phyloP scores from a whole-genome alignment of 805 yeast species.

The Sungouiozyma ichnusensis region DNA sequence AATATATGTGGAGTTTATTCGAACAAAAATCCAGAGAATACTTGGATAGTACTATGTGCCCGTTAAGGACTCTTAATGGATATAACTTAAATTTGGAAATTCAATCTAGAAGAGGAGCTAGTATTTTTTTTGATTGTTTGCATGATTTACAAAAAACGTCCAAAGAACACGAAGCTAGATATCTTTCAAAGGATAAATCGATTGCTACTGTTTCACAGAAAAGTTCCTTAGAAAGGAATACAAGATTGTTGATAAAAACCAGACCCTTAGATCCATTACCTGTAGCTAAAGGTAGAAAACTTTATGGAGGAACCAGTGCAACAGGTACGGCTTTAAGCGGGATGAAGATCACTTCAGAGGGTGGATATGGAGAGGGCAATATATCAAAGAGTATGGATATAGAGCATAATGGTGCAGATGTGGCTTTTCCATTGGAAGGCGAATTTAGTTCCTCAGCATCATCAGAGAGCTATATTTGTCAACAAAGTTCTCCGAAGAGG shows the following conservation, averaged over 20 bases:
- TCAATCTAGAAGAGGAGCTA: conserved; percentile 11
- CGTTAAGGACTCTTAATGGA: conserved; percentile 32
- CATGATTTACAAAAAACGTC: conserved; percentile 75
- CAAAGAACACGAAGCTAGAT: conserved; percentile 29
- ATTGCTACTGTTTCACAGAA: conserved; percentile 15
- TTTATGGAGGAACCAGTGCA: background rate
- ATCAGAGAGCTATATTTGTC: background rate
- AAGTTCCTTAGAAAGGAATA: conserved; percentile 51
- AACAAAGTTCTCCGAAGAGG: background rate
- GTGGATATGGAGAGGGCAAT: no score
- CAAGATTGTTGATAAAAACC: conserved; percentile 61
- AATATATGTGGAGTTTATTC: conserved; percentile 84
- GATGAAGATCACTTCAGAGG: background rate
- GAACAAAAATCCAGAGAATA: conserved; percentile 47
- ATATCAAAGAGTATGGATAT: background rate
- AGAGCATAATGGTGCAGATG: background rate
- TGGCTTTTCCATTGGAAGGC: background rate
- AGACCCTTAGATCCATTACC: conserved; percentile 79
- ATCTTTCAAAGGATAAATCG: conserved; percentile 27
- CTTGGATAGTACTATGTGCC: conserved; percentile 45
- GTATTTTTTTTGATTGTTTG: conserved; percentile 81
- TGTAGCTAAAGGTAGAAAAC: conserved; percentile 26
- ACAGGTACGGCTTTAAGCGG: background rate
- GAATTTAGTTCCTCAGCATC: background rate
- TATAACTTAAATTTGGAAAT: background rate